Percentiles rank a stretch among this genome's conserved stretches.
Evolutionary conservation across 2,329 filamentous ascomycete genomes (phyloP).

Genomic region (Talaromyces marneffei): DNA sequence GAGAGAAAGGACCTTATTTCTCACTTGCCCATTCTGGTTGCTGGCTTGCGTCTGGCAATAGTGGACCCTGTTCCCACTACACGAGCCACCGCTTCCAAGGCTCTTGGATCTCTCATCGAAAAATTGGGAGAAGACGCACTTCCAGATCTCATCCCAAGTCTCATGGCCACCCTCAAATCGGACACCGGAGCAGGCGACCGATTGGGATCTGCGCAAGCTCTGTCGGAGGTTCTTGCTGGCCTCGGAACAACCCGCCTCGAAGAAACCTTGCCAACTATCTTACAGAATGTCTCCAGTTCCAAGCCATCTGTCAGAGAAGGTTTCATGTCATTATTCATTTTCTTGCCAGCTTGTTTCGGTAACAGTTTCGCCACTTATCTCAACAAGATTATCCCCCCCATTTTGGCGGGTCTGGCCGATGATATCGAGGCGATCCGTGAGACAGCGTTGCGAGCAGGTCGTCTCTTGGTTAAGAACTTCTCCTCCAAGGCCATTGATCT

Average conservation of each 20-base stretch:
- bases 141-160: slow-evolving; percentile 91
- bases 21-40: slow-evolving; percentile 86
- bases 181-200: slow-evolving; percentile 95
- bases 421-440: slow-evolving; percentile 95
- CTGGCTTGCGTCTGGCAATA: slow-evolving; percentile 79
- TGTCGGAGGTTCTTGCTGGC: slow-evolving; percentile 92
- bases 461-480: slow-evolving; percentile 96
- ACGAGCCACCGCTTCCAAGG: slow-evolving; percentile 90
- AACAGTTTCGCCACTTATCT: slow-evolving; percentile 98
- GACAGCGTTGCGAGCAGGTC: slow-evolving; percentile 88
- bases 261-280: slow-evolving; percentile 89
- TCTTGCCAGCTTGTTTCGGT: slow-evolving; percentile 96
- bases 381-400: slow-evolving; percentile 89
- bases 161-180: slow-evolving; percentile 96
- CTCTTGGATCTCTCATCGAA: slow-evolving; percentile 91
- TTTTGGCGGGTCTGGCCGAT: slow-evolving; percentile 87
- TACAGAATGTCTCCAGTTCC: slow-evolving; percentile 90
- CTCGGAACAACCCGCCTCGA: slow-evolving; percentile 87
- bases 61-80: slow-evolving; percentile 96
- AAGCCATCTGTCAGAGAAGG: slow-evolving; percentile 90
- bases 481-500: slow-evolving; percentile 91
- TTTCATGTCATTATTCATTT: slow-evolving; percentile 99
- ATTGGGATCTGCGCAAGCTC: slow-evolving; percentile 89
- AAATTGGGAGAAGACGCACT: slow-evolving; percentile 95
- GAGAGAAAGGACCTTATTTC: slow-evolving; percentile 89